A percentile compares a stretch with the other conserved stretches of the same genome.
phyloP scores from a whole-genome alignment of 2,329 filamentous ascomycete genomes.

The Nakataea oryzae region DNA sequence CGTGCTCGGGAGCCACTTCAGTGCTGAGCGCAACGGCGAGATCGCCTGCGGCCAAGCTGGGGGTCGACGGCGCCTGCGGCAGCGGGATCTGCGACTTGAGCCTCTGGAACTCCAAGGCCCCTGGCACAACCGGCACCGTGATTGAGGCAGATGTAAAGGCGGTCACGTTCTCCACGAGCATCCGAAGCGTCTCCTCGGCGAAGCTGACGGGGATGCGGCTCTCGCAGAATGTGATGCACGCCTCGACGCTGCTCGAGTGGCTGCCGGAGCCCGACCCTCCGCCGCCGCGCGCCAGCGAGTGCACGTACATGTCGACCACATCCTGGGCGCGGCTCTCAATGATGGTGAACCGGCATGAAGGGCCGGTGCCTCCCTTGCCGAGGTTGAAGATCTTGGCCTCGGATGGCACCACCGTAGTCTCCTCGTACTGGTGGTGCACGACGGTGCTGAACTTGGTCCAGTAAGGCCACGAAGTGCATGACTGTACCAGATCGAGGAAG shows the following conservation, averaged over 20 bases:
- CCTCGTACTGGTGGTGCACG: constrained; percentile 37
- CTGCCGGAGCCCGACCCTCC: not conserved
- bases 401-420: constrained; percentile 22
- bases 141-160: constrained; percentile 35
- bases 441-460: constrained; percentile 45
- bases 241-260: constrained; percentile 21
- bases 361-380: constrained; percentile 21
- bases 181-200: constrained; percentile 31
- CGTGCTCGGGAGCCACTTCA: constrained; percentile 21
- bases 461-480: constrained; percentile 42
- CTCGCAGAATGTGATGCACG: constrained; percentile 35
- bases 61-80: constrained; percentile 12
- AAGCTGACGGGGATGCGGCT: constrained; percentile 29
- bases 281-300: constrained; percentile 24
- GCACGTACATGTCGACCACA: constrained; percentile 33
- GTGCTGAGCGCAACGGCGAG: too few relatives aligned
- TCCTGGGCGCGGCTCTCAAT: constrained; percentile 28
- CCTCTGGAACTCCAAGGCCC: constrained; percentile 27
- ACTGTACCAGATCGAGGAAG: constrained; percentile 37
- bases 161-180: constrained; percentile 33
- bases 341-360: constrained; percentile 29
- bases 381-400: constrained; percentile 30
- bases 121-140: constrained; percentile 33
- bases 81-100: constrained; percentile 32
- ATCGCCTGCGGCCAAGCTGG: not conserved